These are phyloP conservation scores for Verticillium nonalfalfae DNA, from an alignment of 2,329 filamentous ascomycete genomes.

Conservation along the genomic window DNA sequence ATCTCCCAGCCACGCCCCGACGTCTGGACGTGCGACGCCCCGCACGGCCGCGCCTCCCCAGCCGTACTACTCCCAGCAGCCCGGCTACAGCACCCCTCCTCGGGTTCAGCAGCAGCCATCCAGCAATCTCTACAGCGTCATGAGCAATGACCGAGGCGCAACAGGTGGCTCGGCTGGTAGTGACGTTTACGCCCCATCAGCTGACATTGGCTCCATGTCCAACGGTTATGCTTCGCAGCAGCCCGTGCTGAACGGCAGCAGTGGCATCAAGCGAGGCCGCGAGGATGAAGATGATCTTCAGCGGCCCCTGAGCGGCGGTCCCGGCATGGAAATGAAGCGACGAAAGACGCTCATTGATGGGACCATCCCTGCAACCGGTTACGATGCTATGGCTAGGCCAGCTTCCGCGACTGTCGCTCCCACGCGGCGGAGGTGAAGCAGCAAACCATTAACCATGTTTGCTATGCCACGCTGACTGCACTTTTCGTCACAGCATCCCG, in stretches of 20 bases:
- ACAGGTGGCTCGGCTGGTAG: conserved; percentile 58
- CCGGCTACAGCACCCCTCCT: conserved; percentile 74
- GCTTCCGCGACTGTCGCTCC: conserved; percentile 35
- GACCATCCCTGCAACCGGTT: conserved; percentile 40
- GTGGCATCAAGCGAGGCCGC: conserved; percentile 38
- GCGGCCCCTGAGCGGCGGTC: conserved; percentile 51
- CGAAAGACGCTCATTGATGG: conserved; percentile 69
- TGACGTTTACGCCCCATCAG: conserved; percentile 65
- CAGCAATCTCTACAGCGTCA: conserved; percentile 83
- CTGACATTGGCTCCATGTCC: conserved; percentile 51
- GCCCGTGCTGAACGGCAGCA: conserved; percentile 59
- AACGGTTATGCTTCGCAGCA: conserved; percentile 60
- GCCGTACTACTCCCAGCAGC: conserved; percentile 62
- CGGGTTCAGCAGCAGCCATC: conserved; percentile 59
- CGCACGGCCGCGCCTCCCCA: conserved; percentile 68
- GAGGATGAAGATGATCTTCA: conserved; percentile 55
- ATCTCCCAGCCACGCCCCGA: conserved; percentile 71
- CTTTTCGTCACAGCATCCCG: conserved; percentile 5
- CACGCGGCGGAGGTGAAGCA: conserved; percentile 29
- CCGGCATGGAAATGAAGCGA: conserved; percentile 63
- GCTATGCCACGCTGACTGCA: neutral
- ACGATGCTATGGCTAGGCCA: conserved; percentile 43
- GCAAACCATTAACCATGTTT: neutral
- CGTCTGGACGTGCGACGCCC: conserved; percentile 79
- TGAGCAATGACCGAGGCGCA: conserved; percentile 69